Conservation (phyloP, 1,284 basidiomycete genomes). For the Trichosporon sp. region DNA sequence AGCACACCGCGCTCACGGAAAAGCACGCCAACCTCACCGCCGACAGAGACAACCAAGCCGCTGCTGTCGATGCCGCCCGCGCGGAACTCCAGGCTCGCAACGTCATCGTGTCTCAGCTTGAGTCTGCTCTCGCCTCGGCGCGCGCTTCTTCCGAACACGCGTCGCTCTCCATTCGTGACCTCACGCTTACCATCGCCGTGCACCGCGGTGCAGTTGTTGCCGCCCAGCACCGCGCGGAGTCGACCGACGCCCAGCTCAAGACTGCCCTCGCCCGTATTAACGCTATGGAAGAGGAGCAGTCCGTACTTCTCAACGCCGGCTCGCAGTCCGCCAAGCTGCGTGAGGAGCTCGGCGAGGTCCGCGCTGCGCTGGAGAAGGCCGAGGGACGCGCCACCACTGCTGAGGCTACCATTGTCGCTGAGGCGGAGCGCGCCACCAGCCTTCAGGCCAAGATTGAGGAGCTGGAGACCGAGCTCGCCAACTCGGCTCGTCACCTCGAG, state of each 20-base stretch:
- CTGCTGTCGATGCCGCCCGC: not conserved
- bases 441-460: not conserved
- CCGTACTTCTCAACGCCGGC: slow-evolving; percentile 1
- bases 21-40: not conserved
- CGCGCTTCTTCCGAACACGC: not conserved
- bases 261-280: slow-evolving; percentile 5
- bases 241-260: not conserved
- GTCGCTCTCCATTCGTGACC: not conserved
- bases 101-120: not conserved
- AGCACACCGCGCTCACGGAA: slow-evolving; percentile 4
- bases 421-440: not conserved
- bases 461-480: not conserved
- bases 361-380: not conserved
- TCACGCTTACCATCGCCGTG: slow-evolving; percentile 13
- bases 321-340: not conserved
- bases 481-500: not conserved
- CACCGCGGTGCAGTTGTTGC: slow-evolving; percentile 6
- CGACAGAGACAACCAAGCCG: not conserved
- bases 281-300: slow-evolving; percentile 7
- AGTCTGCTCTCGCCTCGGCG: not conserved
- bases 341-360: slow-evolving; percentile 10
- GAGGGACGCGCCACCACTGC: not conserved
- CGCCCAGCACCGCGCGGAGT: not conserved
- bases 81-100: not conserved
- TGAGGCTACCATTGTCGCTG: not conserved